Conservation (phyloP, 345 rosid genomes). For the Syzygium jambos region DNA sequence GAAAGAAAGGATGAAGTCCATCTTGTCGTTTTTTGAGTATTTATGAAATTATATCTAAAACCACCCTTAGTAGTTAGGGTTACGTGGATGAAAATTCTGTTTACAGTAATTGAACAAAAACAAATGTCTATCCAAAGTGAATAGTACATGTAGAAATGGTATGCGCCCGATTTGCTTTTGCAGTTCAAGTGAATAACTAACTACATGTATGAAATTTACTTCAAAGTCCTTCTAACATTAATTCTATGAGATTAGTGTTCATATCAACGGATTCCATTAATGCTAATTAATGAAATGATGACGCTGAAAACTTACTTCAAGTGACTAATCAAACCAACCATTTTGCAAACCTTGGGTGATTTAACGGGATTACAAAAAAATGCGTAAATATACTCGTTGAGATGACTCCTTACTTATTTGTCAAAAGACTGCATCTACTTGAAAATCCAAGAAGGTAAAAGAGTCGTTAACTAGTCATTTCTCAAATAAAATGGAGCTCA, state of each 20-base stretch:
- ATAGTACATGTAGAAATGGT: not conserved
- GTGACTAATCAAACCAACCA: not conserved
- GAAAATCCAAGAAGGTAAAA: not conserved
- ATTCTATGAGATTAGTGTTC: not conserved
- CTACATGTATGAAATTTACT: no score
- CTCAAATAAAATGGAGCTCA: not conserved
- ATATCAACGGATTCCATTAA: not conserved
- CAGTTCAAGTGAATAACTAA: not conserved
- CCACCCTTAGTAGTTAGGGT: no score
- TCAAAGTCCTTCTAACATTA: not conserved
- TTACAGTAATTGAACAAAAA: no score
- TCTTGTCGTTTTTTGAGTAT: no score
- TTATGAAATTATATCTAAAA: no score
- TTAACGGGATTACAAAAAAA: not conserved
- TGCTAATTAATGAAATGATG: no score
- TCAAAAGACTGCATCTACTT: not conserved
- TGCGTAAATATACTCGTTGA: not conserved
- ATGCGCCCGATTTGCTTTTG: not conserved
- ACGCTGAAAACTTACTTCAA: not conserved
- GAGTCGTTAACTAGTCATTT: not conserved
- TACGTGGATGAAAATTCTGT: no score
- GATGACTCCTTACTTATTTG: not conserved
- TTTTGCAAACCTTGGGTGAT: not conserved
- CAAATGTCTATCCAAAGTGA: not conserved
- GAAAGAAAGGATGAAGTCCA: no score